Evolutionary conservation across 805 yeast species (phyloP).

Genomic region (Yarrowia hollandica): DNA sequence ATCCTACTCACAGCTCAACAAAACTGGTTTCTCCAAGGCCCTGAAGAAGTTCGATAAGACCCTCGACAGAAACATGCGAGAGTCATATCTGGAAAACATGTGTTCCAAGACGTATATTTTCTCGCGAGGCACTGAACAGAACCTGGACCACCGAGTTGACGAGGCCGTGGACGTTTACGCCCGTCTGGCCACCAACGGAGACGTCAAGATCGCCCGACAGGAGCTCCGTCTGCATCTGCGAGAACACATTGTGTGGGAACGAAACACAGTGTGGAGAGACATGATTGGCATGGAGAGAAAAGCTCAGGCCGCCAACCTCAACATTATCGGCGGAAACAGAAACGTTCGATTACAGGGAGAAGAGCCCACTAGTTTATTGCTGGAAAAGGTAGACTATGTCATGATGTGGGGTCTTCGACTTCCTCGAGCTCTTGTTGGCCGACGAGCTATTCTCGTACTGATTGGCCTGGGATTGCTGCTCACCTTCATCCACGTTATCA

Average conservation of each 20-base stretch:
- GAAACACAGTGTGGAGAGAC: constrained; percentile 97
- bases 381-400: neutral
- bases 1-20: constrained; percentile 79
- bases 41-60: constrained; percentile 91
- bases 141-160: constrained; percentile 56
- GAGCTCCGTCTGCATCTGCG: constrained; percentile 58
- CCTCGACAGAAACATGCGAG: constrained; percentile 59
- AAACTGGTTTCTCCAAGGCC: constrained; percentile 86
- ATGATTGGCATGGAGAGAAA: constrained; percentile 88
- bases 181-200: constrained; percentile 46
- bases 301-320: constrained; percentile 62
- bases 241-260: constrained; percentile 95
- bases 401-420: constrained; percentile 35
- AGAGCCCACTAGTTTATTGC: constrained; percentile 26
- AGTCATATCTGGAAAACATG: constrained; percentile 52
- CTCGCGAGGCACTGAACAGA: constrained; percentile 47
- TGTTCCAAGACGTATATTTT: constrained; percentile 57
- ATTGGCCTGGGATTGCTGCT: constrained; percentile 56
- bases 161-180: constrained; percentile 58
- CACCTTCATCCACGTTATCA: constrained; percentile 40
- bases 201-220: constrained; percentile 50
- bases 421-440: constrained; percentile 45
- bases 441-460: constrained; percentile 47
- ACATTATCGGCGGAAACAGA: constrained; percentile 34
- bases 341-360: constrained; percentile 39